A percentile compares a stretch with the other conserved stretches of the same genome.
Evolutionary conservation across 768 basidiomycete genomes (phyloP).

Genomic region (Lentinula raphanica): DNA sequence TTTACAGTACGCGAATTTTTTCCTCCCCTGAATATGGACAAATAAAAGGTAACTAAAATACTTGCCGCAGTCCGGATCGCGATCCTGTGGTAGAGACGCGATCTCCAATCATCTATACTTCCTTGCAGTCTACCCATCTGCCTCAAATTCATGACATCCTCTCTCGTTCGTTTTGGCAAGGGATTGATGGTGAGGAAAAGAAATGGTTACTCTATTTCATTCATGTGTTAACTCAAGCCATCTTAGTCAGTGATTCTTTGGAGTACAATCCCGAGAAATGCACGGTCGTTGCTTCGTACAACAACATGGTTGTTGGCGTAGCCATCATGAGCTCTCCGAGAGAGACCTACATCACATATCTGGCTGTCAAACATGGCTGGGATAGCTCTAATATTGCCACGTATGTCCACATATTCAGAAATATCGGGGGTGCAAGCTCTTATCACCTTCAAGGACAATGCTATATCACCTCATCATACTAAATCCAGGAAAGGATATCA

Average conservation of each 20-base stretch:
- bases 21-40: background rate
- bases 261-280: constrained; percentile 64
- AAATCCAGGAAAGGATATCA: constrained; percentile 74
- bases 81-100: constrained; percentile 34
- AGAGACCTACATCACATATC: constrained; percentile 80
- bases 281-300: constrained; percentile 73
- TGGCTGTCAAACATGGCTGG: constrained; percentile 77
- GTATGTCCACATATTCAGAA: constrained; percentile 33
- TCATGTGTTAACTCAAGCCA: background rate
- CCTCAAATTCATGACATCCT: constrained; percentile 70
- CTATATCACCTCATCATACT: constrained; percentile 68
- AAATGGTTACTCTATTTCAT: background rate
- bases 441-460: constrained; percentile 50
- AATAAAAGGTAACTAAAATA: background rate
- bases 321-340: constrained; percentile 74
- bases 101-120: constrained; percentile 60
- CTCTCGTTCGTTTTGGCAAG: constrained; percentile 66
- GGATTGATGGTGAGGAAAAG: constrained; percentile 55
- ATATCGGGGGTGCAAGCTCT: background rate
- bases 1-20: constrained; percentile 49
- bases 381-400: constrained; percentile 75
- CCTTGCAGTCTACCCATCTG: constrained; percentile 55
- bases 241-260: constrained; percentile 63
- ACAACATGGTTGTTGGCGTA: constrained; percentile 64
- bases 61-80: constrained; percentile 46